Evolutionary conservation across 139 green algal genomes (phyloP).

Genomic region (Tetradesmus obliquus): DNA sequence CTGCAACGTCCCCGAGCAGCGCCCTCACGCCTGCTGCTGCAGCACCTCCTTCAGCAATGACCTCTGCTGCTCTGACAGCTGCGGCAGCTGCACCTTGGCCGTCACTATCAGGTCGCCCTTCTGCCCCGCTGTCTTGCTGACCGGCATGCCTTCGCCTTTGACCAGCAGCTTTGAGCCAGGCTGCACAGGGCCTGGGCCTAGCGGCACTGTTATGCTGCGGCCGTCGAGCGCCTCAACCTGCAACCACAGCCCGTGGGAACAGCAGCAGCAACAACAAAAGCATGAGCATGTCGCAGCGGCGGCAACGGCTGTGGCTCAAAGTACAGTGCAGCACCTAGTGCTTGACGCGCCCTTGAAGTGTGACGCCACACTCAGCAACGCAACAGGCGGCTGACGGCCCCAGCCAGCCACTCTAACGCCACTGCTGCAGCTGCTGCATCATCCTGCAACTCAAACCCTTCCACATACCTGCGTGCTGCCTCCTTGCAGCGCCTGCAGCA

Average conservation of each 20-base stretch:
- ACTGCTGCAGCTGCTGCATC: neutral
- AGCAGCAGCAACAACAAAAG: neutral
- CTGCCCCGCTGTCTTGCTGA: slow-evolving; percentile 72
- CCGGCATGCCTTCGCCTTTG: slow-evolving; percentile 88
- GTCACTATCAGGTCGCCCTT: slow-evolving; percentile 82
- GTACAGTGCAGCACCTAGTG: no score
- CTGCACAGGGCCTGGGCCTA: slow-evolving; percentile 45
- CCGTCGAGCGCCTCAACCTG: slow-evolving; percentile 75
- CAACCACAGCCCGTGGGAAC: neutral
- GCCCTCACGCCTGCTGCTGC: neutral
- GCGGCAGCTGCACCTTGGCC: slow-evolving; percentile 79
- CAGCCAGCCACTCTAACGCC: no score
- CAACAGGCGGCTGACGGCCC: no score
- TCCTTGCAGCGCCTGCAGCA: slow-evolving; percentile 65
- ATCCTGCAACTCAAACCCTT: no score
- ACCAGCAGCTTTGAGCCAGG: slow-evolving; percentile 49
- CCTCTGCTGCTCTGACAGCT: slow-evolving; percentile 23
- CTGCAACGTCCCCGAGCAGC: neutral
- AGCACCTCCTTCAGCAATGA: neutral
- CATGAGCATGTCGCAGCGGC: neutral
- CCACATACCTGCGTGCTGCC: slow-evolving; percentile 47
- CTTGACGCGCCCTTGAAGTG: no score
- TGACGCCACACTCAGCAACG: no score
- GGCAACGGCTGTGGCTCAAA: no score
- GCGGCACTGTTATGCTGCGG: slow-evolving; percentile 48